Percentiles rank a stretch among this genome's conserved stretches.
Evolutionary conservation across 2,329 filamentous ascomycete species (phyloP).

Genomic region (Dothidotthia symphoricarpi): DNA sequence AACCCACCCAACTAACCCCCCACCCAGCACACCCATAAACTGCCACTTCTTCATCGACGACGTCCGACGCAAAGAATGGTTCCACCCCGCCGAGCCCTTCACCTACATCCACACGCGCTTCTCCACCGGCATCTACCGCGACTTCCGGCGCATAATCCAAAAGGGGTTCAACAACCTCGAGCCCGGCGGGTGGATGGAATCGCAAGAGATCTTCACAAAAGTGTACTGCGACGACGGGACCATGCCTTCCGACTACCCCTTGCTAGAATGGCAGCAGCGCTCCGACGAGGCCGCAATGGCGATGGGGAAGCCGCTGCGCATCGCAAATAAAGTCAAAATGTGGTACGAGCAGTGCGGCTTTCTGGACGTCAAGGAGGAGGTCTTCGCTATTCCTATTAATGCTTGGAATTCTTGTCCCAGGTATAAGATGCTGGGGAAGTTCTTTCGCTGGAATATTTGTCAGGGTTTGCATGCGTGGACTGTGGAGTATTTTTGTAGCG

Average conservation of each 20-base stretch:
- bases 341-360: conserved; percentile 60
- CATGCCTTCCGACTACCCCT: conserved; percentile 49
- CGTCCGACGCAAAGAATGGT: conserved; percentile 58
- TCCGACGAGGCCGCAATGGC: conserved; percentile 48
- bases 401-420: conserved; percentile 52
- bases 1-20: background rate
- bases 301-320: conserved; percentile 50
- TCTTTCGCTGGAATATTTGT: conserved; percentile 50
- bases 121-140: conserved; percentile 57
- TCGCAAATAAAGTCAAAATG: conserved; percentile 54
- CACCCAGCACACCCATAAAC: conserved; percentile 60
- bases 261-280: conserved; percentile 50
- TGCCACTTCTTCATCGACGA: conserved; percentile 75
- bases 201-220: conserved; percentile 45
- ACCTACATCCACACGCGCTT: conserved; percentile 62
- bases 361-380: conserved; percentile 54
- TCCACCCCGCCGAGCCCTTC: conserved; percentile 49
- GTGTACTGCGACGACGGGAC: conserved; percentile 55
- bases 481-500: conserved; percentile 45
- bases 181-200: conserved; percentile 56
- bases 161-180: conserved; percentile 54
- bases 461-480: conserved; percentile 47
- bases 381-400: conserved; percentile 55
- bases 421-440: conserved; percentile 51
- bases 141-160: conserved; percentile 57